Evolutionary conservation across 192 early-diverging fungal genomes (phyloP).

Genomic region (Dimargaris xerosporica): DNA sequence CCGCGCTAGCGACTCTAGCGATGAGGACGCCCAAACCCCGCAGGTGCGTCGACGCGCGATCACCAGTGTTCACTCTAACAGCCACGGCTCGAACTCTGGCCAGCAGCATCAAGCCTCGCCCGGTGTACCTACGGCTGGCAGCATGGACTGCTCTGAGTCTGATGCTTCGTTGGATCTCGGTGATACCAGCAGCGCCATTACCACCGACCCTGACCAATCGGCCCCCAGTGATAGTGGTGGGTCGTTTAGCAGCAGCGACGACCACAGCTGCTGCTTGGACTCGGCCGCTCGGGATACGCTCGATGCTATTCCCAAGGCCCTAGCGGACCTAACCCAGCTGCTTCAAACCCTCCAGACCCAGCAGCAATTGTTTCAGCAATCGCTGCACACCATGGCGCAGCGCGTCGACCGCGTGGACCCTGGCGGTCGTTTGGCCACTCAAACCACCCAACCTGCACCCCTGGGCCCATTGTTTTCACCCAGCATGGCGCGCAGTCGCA

Average conservation of each 20-base stretch:
- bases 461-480: no score
- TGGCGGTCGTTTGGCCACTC: no score
- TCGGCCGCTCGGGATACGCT: background rate
- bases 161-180: background rate
- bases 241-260: background rate
- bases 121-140: background rate
- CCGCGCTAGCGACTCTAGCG: background rate
- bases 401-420: background rate
- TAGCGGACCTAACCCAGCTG: background rate
- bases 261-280: background rate
- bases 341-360: background rate
- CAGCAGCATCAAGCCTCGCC: background rate
- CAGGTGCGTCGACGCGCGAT: background rate
- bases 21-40: background rate
- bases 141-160: background rate
- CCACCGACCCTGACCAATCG: background rate
- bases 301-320: background rate
- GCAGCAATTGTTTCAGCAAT: conserved; percentile 1
- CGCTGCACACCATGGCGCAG: background rate
- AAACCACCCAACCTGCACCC: background rate
- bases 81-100: background rate
- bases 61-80: background rate
- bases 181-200: conserved; percentile 1
- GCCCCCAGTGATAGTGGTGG: background rate
- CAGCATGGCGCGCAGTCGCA: no score